Evolutionary conservation across 371 early-diverging fungal species (phyloP), one percentile per base, ranked within the genome.

Genomic region (Umbelopsis sp.): DNA sequence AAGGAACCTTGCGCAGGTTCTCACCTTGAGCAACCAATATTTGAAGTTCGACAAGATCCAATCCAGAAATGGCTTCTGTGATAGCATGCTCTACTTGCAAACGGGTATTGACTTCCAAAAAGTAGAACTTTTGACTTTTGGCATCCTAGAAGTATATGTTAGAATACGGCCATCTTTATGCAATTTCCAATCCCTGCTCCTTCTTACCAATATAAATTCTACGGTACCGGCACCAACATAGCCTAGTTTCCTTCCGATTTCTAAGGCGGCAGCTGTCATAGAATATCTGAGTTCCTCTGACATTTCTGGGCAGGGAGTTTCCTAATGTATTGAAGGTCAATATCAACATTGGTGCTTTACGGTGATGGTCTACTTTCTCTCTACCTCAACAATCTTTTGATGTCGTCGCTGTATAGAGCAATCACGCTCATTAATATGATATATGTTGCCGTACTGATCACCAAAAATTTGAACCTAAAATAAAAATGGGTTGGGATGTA

Each of bases 61-160:
- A 73, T 0, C 93, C 94, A 50, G 96, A 96, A 52, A 96, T 90
- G 64, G 89, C 79, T 81, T 99, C 99, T 16, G 98, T 97, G 65
- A 98, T 94, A 35, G 97, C 97, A 79, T 98, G 99, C 80, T 99
- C 98, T 63, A 96, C 96, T 74, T 94, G 94, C 65, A 94, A 80
- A 50, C 94, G 91, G 0, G 94, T 93, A 80, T 94, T 94, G 79
- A 94, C 82, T 72, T 94, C 94, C 76, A 94, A 79, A 75, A 94
- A 93, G 81, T 90, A 95, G 57, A 93, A 92, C 67, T 89, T 83
- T 65, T 86, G 87, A 45, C 81, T 82, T 52, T 84, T 81, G 66
- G 86, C 85, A 65, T 87, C 87, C 76, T 79, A 20, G 41, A 41
- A 41, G 41, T 12, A 41, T 7, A 41, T 12, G 1, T 12, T 10